Conservation (phyloP, 2,329 filamentous ascomycete species). For the Colletotrichum destructivum region DNA sequence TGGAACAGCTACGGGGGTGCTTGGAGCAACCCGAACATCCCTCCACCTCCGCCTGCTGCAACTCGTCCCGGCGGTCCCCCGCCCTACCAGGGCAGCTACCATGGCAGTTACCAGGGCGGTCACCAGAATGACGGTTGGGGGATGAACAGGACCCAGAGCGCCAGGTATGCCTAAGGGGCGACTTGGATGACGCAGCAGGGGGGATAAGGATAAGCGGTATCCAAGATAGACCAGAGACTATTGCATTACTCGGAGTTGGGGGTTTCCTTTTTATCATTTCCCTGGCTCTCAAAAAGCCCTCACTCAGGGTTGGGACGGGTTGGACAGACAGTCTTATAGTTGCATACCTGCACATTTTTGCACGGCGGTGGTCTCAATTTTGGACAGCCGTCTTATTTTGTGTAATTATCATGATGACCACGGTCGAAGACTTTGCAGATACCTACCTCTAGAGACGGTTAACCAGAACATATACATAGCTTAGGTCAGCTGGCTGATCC, state of each 20-base stretch:
- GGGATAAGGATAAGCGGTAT: neutral
- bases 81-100: constrained; percentile 19
- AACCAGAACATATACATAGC: constrained; percentile 25
- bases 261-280: constrained; percentile 25
- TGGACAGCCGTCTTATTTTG: neutral
- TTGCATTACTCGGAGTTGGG: constrained; percentile 41
- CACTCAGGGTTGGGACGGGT: constrained; percentile 4
- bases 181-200: neutral
- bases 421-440: constrained; percentile 23
- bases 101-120: constrained; percentile 1
- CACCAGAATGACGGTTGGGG: constrained; percentile 32
- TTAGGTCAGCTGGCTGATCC: constrained; percentile 44
- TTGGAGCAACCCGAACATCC: constrained; percentile 34
- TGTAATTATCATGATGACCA: constrained; percentile 38
- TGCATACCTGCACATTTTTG: constrained; percentile 17
- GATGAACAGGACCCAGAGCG: constrained; percentile 40
- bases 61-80: constrained; percentile 29
- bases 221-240: constrained; percentile 32
- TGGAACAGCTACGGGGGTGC: constrained; percentile 44
- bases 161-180: constrained; percentile 45
- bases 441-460: constrained; percentile 28
- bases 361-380: neutral
- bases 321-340: neutral
- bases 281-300: constrained; percentile 10
- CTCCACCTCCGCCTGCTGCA: constrained; percentile 33